Conservation (phyloP, 306 rosid species). For the Cucurbita maxima region DNA sequence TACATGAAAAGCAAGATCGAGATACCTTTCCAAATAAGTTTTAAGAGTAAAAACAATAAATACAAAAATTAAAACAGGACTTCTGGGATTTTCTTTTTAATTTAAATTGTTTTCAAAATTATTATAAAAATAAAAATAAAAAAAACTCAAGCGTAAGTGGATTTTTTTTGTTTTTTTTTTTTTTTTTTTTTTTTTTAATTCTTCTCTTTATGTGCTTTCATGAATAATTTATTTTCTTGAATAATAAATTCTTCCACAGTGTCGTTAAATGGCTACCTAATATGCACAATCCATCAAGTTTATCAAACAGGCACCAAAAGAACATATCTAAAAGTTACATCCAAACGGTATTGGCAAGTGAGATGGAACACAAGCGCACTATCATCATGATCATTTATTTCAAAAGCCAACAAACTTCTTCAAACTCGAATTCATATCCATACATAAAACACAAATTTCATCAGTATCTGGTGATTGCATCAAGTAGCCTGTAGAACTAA, state of each 20-base stretch:
- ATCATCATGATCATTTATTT: background rate
- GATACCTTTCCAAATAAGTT: background rate
- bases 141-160: background rate
- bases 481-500: conserved; percentile 4
- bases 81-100: background rate
- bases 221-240: background rate
- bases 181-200: background rate
- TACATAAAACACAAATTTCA: background rate
- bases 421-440: no score
- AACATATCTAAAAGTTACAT: background rate
- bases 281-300: background rate
- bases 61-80: background rate
- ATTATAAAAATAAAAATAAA: background rate
- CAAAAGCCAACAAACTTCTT: background rate
- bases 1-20: background rate
- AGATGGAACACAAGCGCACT: background rate
- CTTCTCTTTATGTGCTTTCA: background rate
- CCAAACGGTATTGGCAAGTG: background rate
- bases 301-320: background rate
- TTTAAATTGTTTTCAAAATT: background rate
- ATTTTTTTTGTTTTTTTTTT: background rate
- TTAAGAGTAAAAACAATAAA: background rate
- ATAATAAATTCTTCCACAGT: background rate
- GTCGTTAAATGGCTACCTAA: background rate
- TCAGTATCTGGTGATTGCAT: background rate